Evolutionary conservation across 2,329 filamentous ascomycete genomes (phyloP).

Genomic region (Paracoccidioides lutzii): DNA sequence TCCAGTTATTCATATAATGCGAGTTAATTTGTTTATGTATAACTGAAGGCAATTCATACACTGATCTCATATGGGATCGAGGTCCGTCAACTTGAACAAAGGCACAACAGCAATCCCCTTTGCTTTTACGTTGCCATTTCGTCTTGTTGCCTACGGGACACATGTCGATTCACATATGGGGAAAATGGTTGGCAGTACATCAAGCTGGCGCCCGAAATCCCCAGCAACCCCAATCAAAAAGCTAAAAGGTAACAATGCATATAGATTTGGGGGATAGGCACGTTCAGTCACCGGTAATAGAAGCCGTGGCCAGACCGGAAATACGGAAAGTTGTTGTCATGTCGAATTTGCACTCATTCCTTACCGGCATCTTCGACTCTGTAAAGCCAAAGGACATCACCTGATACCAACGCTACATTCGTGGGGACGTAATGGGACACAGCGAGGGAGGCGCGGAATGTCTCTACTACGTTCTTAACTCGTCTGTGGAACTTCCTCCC

Average conservation of each 20-base stretch:
- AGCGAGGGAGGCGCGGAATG: conserved; percentile 80
- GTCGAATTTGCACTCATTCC: conserved; percentile 64
- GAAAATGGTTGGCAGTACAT: neutral
- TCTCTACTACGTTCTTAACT: conserved; percentile 44
- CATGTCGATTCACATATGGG: neutral
- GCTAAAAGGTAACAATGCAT: conserved; percentile 1
- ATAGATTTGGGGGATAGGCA: conserved; percentile 56
- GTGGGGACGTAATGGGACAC: conserved; percentile 57
- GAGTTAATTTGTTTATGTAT: neutral
- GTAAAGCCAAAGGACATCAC: conserved; percentile 11
- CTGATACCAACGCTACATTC: conserved; percentile 20
- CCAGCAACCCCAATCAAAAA: neutral
- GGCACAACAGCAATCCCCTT: conserved; percentile 18
- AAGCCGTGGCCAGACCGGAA: conserved; percentile 60
- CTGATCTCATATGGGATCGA: conserved; percentile 60
- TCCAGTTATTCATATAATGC: neutral
- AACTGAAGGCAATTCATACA: conserved; percentile 53
- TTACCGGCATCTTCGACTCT: conserved; percentile 44
- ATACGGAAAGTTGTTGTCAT: conserved; percentile 54
- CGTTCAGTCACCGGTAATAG: conserved; percentile 49
- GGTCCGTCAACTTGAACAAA: conserved; percentile 69
- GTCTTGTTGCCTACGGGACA: too few relatives aligned
- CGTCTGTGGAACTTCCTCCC: conserved; percentile 39
- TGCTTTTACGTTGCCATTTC: neutral
- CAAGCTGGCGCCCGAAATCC: neutral